These are phyloP conservation scores for Xylariaceae sp. DNA, from an alignment of 2,329 filamentous ascomycete species.

Conservation along the genomic window DNA sequence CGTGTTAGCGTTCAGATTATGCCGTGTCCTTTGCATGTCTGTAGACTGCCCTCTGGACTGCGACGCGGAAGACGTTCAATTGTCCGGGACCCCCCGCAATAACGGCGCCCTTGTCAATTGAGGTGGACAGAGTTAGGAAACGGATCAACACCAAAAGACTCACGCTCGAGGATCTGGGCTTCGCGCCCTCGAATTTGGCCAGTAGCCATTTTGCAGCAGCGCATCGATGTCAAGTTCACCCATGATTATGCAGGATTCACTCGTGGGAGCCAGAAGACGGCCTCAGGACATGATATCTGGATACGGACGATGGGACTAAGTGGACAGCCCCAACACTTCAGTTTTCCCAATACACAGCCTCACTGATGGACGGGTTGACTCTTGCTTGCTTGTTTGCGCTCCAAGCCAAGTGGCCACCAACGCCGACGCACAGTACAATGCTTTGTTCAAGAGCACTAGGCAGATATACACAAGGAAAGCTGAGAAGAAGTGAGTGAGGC, in stretches of 20 bases:
- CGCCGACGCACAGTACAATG: constrained; percentile 1
- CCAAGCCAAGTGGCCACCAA: constrained; percentile 6
- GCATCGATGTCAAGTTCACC: constrained; percentile 25
- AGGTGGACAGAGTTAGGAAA: constrained; percentile 6
- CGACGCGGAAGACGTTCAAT: too few relatives aligned
- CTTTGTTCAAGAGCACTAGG: not conserved
- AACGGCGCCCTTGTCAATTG: not conserved
- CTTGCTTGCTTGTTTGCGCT: not conserved
- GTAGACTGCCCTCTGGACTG: too few relatives aligned
- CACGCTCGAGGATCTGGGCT: constrained; percentile 24
- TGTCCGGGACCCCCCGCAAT: not conserved
- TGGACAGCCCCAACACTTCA: constrained; percentile 13
- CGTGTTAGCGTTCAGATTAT: constrained; percentile 6
- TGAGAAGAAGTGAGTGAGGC: not conserved
- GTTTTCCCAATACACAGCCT: constrained; percentile 17
- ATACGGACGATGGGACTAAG: constrained; percentile 4
- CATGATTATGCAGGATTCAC: constrained; percentile 20
- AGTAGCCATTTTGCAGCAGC: constrained; percentile 29
- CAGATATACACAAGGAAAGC: not conserved
- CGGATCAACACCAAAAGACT: constrained; percentile 11
- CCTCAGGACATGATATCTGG: constrained; percentile 23
- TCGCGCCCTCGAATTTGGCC: constrained; percentile 26
- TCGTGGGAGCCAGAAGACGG: constrained; percentile 7
- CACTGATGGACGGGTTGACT: not conserved
- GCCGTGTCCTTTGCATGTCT: too few relatives aligned